Base-by-base conservation (phyloP, 2,329 filamentous ascomycete species). In the Apiospora kogelbergensis region DNA sequence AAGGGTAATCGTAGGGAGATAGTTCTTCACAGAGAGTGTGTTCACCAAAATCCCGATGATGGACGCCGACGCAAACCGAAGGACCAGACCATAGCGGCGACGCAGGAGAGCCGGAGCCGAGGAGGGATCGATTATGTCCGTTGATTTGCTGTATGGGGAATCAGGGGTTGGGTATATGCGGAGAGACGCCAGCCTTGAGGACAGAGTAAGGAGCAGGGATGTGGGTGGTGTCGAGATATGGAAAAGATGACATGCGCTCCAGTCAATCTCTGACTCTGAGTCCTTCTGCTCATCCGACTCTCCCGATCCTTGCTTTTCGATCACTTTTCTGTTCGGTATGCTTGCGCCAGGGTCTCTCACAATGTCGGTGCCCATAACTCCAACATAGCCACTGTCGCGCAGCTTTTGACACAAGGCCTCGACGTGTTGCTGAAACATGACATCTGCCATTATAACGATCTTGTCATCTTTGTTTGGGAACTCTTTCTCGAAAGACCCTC, bases 41-140 rank as follows among this genome's bases (percentile, higher is more conserved):
- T 98, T 98, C 80, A 99, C 94, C 1, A 99, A 84, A 71, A 99
- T 97, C 9, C 96, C 96, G 74, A 98, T 94, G 66, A 98, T 90
- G 24, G 94, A 90, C 0, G 91, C 92, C 0, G 94, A 93, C 22
- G 91, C 89, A 37, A 98, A 89, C 0, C 89, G 90, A 1, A 95
- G 91, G 13, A 98, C 86, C 69, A 96, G 90, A 0, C 92, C 96
- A 80, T 98, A 99, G 45, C 96, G 93, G 2, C 96, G 91, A 33
- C 93, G 91, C 20, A 99, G 88, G 11, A 89, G 80, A 4, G 83
- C 82, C 3, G 84, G 80, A 1, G 89, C 86, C 9, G 84, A 63
- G 70, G 74, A 77, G 63, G 77, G 75, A 63, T 83, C 65, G 77
- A 78, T 9, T 30, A 86, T 81, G 10, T 84, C 80, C 17, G 63